Evolutionary conservation across 2,329 filamentous ascomycete genomes (phyloP), one percentile per base, ranked within the genome.

Genomic region (Botrytis porri): DNA sequence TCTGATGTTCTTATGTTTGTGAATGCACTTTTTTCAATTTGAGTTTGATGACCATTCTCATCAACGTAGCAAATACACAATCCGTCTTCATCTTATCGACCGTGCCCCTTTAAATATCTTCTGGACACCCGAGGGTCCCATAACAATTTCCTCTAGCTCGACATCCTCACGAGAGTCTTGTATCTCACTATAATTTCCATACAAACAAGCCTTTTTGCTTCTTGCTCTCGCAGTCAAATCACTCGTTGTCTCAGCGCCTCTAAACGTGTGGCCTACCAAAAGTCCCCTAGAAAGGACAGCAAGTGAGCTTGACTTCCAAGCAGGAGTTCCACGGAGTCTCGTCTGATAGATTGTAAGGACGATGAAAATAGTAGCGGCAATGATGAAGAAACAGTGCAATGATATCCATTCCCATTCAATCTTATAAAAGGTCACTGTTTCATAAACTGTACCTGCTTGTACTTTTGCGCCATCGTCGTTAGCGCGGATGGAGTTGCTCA

Each of bases 221-320:
- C n/a, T 67, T 29, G 64, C 64, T 54, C 64, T 54, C 20, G 37
- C 32, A 6, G 35, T 67, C 25, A 67, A 41, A 9, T 67, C 64
- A 6, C 9, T 37, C 25, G 41, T 67, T 5, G 64, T 67, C 35
- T 67, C 64, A 25, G 64, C 64, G 18, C 64, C 64, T 16, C 9
- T 67, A 14, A 67, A 67, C 9, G 45, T 67, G 2, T 67, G 32
- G 9, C 64, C 64, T 14, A 67, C 35, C 22, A 67, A 20, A 20
- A 54, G 35, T 4, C 64, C 64, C 18, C 45, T 67, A 12, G 64
- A 67, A 57, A 67, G 64, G 39, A 67, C 64, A 2, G 64, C 64
- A 9, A 67, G 64, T n/a, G 64, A 67, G 25, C 64, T 67, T 12
- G 64, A 67, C 25, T 67, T 67, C 64, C 45, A 67, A 39, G 64